Evolutionary conservation across 1,139 yeast species (phyloP).

Genomic region (Torulaspora pretoriensis): DNA sequence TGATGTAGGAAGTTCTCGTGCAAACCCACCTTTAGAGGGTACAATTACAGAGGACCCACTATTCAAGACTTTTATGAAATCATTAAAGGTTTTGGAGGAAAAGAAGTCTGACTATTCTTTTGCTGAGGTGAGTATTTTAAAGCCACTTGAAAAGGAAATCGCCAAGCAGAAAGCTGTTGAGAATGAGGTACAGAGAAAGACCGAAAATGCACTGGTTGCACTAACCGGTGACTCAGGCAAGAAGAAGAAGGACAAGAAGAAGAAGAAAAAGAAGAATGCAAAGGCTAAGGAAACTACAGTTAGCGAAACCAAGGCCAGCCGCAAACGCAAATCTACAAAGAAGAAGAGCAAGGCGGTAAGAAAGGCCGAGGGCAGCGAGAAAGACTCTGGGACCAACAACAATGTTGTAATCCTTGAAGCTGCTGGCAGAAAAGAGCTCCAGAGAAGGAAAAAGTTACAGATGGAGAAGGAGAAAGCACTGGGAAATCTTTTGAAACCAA

Average conservation of each 20-base stretch:
- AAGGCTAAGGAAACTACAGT: constrained; percentile 1
- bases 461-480: constrained; percentile 17
- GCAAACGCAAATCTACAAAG: constrained; percentile 13
- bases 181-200: constrained; percentile 10
- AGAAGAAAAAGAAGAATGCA: constrained; percentile 6
- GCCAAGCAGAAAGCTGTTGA: constrained; percentile 18
- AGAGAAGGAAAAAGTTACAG: constrained; percentile 25
- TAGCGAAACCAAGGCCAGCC: neutral
- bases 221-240: constrained; percentile 11
- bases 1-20: constrained; percentile 10
- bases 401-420: constrained; percentile 35
- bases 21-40: constrained; percentile 20
- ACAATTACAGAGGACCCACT: constrained; percentile 27
- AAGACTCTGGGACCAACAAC: constrained; percentile 14
- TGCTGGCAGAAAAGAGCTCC: constrained; percentile 33
- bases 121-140: constrained; percentile 28
- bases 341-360: constrained; percentile 2
- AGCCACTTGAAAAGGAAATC: constrained; percentile 29
- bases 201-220: constrained; percentile 13
- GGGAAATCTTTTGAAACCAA: neutral
- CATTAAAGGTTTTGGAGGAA: constrained; percentile 23
- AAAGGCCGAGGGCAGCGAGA: neutral
- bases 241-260: constrained; percentile 14
- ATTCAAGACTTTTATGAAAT: constrained; percentile 30
- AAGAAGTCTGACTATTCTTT: constrained; percentile 24